These are phyloP conservation scores for Chlorella sp. DNA, from an alignment of 139 green algal genomes.

Conservation along the genomic window DNA sequence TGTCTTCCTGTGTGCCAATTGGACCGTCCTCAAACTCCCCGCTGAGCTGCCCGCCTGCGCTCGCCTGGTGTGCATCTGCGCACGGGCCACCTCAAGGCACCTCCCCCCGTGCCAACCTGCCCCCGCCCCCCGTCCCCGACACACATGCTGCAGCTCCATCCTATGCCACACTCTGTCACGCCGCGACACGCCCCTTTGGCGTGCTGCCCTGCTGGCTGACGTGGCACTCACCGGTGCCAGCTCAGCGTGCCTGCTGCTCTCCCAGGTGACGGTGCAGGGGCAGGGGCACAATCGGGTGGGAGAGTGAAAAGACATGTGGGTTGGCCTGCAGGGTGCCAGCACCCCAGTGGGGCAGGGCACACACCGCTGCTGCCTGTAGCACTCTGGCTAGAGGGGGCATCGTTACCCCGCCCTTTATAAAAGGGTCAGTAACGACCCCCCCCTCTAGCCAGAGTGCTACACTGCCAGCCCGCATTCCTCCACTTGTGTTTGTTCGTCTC, in stretches of 20 bases:
- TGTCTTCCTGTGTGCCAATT: not conserved
- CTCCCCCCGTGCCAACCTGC: not conserved
- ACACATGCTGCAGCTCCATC: not conserved
- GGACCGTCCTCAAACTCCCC: not conserved
- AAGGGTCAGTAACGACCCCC: too few relatives aligned
- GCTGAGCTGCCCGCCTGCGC: not conserved
- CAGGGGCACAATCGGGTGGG: too few relatives aligned
- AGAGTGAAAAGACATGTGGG: too few relatives aligned
- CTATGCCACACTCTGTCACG: not conserved
- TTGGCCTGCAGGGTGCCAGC: not conserved
- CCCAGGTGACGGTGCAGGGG: not conserved
- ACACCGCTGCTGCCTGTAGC: not conserved
- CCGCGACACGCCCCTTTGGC: constrained; percentile 1
- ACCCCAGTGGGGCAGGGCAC: not conserved
- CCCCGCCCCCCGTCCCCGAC: not conserved
- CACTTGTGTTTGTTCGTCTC: too few relatives aligned
- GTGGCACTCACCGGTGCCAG: constrained; percentile 14
- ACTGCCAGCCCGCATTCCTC: too few relatives aligned
- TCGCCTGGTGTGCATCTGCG: not conserved
- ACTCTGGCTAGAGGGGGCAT: not conserved
- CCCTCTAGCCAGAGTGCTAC: too few relatives aligned
- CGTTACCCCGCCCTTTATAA: not conserved
- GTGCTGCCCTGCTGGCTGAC: not conserved
- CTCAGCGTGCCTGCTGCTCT: constrained; percentile 18
- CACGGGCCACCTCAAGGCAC: too few relatives aligned